Percentiles rank a stretch among this genome's conserved stretches.
Evolutionary conservation across 441 rosid species (phyloP).

Genomic region (Syzygium syzygioides): DNA sequence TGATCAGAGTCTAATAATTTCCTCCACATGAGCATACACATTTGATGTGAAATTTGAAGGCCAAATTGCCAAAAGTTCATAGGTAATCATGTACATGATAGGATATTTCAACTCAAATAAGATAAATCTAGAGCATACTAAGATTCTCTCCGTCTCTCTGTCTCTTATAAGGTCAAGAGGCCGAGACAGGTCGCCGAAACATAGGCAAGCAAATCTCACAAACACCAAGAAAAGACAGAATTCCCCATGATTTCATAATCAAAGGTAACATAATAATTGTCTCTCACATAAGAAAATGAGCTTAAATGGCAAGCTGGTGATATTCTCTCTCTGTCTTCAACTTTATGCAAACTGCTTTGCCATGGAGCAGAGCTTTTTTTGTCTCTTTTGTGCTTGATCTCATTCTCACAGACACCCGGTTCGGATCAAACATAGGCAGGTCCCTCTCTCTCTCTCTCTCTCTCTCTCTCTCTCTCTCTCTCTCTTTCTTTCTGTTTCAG

Average conservation of each 20-base stretch:
- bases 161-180: neutral
- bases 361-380: neutral
- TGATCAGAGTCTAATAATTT: neutral
- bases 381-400: neutral
- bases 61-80: neutral
- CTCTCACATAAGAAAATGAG: neutral
- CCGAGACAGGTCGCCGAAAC: neutral
- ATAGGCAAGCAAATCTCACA: neutral
- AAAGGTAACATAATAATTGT: neutral
- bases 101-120: neutral
- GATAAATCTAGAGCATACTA: neutral
- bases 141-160: neutral
- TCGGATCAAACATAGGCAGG: neutral
- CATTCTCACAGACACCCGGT: neutral
- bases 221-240: neutral
- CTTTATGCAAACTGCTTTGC: neutral
- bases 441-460: neutral
- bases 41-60: neutral
- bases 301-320: neutral
- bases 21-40: neutral
- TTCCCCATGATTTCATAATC: neutral
- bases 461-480: neutral
- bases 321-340: neutral
- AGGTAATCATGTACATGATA: neutral
- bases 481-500: neutral